Percentiles rank a stretch among this genome's conserved stretches.
Conservation (phyloP, 441 rosid species). For the Aleurites moluccanus region DNA sequence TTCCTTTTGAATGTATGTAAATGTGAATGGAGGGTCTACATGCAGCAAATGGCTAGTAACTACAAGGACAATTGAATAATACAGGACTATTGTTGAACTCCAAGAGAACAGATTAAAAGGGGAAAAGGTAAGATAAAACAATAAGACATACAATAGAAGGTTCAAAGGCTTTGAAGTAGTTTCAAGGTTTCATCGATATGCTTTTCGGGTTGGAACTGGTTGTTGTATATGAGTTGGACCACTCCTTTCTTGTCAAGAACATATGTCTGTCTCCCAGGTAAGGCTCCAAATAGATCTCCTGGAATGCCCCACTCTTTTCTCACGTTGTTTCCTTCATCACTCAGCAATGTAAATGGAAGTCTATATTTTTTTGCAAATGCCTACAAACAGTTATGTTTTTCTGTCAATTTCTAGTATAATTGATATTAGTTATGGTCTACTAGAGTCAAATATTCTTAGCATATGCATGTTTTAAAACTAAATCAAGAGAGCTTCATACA, state of each 20-base stretch:
- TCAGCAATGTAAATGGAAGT: constrained; percentile 79
- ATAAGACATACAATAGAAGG: constrained; percentile 8
- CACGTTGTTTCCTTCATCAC: constrained; percentile 86
- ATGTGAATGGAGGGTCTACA: too few species aligned
- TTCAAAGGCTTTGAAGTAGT: constrained; percentile 71
- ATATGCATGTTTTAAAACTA: background rate
- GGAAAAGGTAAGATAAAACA: background rate
- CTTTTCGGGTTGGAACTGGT: constrained; percentile 99
- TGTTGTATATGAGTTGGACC: constrained; percentile 89
- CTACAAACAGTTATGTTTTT: constrained; percentile 32
- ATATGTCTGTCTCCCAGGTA: constrained; percentile 96
- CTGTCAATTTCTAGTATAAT: background rate
- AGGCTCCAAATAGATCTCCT: constrained; percentile 73
- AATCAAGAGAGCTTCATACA: background rate
- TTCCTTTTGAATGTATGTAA: constrained; percentile 2
- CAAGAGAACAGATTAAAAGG: constrained; percentile 15
- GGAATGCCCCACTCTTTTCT: constrained; percentile 98
- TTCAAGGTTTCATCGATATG: constrained; percentile 95
- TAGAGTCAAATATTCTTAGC: background rate
- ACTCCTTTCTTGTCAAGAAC: constrained; percentile 89
- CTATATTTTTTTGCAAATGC: constrained; percentile 79
- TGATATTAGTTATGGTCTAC: background rate
- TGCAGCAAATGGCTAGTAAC: background rate
- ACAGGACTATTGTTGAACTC: background rate
- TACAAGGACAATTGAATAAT: background rate